Conservation (phyloP, 78 protist species). For the Diacronema lutheri region DNA sequence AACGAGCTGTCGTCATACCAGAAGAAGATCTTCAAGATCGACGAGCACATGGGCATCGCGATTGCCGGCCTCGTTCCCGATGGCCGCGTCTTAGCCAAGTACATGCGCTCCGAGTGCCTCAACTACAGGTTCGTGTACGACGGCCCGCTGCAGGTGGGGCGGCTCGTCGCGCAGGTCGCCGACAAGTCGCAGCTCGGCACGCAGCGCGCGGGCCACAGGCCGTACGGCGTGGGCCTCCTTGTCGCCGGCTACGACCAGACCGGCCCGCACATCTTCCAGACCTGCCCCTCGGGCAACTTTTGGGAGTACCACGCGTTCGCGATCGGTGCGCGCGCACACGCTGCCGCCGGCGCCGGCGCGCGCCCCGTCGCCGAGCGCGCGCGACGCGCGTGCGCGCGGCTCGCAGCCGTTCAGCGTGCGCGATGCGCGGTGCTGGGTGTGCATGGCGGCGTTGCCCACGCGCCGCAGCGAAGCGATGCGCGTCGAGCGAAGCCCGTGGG, state of each 20-base stretch:
- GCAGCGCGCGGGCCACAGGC: constrained; percentile 81
- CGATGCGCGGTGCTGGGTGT: not conserved
- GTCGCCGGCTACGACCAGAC: constrained; percentile 78
- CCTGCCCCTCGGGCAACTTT: constrained; percentile 91
- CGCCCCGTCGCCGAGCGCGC: not conserved
- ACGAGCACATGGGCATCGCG: constrained; percentile 88
- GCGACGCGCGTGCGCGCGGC: not conserved
- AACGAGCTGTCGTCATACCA: constrained; percentile 89
- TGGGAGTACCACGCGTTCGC: constrained; percentile 86
- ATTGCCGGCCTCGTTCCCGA: constrained; percentile 85
- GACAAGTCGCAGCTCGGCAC: constrained; percentile 72
- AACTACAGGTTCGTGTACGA: constrained; percentile 78
- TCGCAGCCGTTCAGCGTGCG: not conserved
- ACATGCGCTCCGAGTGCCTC: constrained; percentile 84
- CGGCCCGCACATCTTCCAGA: constrained; percentile 86
- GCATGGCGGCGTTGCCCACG: no score
- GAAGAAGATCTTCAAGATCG: constrained; percentile 85
- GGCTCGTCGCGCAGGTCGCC: constrained; percentile 78
- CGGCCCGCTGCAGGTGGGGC: constrained; percentile 66
- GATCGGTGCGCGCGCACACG: constrained; percentile 94
- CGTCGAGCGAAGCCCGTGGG: not conserved
- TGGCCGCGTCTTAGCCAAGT: constrained; percentile 71
- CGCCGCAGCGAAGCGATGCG: no score
- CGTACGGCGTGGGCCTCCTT: constrained; percentile 95
- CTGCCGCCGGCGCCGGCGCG: not conserved